These are phyloP conservation scores for Ganoderma boninense DNA, from an alignment of 1,284 basidiomycete genomes.

Conservation along the genomic window DNA sequence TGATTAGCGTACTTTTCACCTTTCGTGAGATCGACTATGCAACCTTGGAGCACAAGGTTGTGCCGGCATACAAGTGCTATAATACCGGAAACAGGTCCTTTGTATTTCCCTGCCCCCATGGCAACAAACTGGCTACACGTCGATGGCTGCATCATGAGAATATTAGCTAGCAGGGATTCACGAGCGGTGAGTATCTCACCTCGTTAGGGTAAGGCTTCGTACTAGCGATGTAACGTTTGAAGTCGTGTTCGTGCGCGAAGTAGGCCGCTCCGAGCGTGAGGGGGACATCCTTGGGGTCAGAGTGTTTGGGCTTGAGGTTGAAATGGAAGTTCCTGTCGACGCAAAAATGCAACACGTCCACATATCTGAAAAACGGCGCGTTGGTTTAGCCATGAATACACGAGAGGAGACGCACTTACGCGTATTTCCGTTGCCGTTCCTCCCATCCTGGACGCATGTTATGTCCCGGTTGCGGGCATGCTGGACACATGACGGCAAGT, in stretches of 20 bases:
- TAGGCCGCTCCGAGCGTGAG: slow-evolving; percentile 17
- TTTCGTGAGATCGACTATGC: neutral
- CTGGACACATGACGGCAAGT: neutral
- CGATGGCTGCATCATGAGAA: neutral
- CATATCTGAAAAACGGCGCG: slow-evolving; percentile 6
- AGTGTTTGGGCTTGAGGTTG: slow-evolving; percentile 21
- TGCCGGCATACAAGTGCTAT: neutral
- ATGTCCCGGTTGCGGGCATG: neutral
- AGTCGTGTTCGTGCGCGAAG: slow-evolving; percentile 21
- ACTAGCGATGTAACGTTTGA: slow-evolving; percentile 7
- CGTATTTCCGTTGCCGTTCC: neutral
- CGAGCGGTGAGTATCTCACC: neutral
- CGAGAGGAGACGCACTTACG: too few relatives aligned
- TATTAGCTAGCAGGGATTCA: too few relatives aligned
- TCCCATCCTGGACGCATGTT: neutral
- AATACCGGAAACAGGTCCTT: neutral
- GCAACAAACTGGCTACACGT: neutral
- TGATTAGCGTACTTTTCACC: slow-evolving; percentile 3
- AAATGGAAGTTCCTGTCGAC: slow-evolving; percentile 29
- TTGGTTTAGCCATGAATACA: too few relatives aligned
- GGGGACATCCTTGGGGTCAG: slow-evolving; percentile 15
- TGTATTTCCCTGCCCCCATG: neutral
- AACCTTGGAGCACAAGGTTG: neutral
- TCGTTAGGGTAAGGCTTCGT: neutral
- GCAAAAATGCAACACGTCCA: slow-evolving; percentile 13